A percentile compares a stretch with the other conserved stretches of the same genome.
These are phyloP conservation scores for Cornus suecica DNA, from an alignment of 148 eudicot species.

Conservation along the genomic window DNA sequence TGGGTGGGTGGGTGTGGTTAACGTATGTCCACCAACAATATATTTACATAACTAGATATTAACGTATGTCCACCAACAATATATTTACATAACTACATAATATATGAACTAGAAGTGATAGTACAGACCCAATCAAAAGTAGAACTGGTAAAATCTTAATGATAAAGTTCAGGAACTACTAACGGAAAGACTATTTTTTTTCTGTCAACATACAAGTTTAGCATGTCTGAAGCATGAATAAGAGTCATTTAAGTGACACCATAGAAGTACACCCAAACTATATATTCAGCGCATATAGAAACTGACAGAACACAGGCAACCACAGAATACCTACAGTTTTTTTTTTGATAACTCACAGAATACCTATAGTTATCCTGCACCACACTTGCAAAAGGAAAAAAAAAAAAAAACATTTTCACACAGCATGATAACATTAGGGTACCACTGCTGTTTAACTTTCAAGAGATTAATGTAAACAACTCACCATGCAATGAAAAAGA, in stretches of 20 bases:
- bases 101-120: not conserved
- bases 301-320: not conserved
- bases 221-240: constrained; percentile 2
- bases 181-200: not conserved
- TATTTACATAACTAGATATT: too few species aligned
- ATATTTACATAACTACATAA: too few species aligned
- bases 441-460: not conserved
- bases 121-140: not conserved
- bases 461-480: constrained; percentile 10
- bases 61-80: too few species aligned
- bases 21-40: too few species aligned
- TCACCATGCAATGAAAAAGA: constrained; percentile 74
- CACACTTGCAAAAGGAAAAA: not conserved
- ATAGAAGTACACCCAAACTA: not conserved
- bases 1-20: too few species aligned
- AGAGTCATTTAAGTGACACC: not conserved
- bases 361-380: too few species aligned
- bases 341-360: too few species aligned
- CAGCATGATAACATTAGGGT: not conserved
- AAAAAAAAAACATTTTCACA: not conserved
- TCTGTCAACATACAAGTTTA: not conserved
- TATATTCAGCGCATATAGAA: not conserved
- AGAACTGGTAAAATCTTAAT: not conserved
- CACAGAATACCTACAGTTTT: too few species aligned
- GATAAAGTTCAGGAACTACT: not conserved